Evolutionary conservation across 2,329 filamentous ascomycete species (phyloP), one percentile per base, ranked within the genome.

Genomic region (Boeremia exigua): DNA sequence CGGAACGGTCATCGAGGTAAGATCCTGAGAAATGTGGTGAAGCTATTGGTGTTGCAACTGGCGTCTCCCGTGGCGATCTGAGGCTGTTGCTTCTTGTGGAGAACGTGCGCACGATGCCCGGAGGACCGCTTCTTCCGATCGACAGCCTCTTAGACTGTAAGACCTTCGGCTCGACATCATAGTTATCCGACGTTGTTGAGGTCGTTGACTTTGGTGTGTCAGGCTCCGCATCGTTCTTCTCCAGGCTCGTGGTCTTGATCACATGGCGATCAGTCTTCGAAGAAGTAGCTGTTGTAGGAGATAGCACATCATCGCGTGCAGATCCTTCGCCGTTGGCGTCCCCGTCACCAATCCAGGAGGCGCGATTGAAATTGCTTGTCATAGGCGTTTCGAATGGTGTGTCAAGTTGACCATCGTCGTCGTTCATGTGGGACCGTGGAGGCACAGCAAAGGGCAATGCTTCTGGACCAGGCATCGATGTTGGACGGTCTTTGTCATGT

Each of bases 121-220:
- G 69, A 30, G 69, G 65, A 5, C 69, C 72, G 6, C 65, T 58
- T 54, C 67, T 69, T 47, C 72, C 72, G 19, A 75, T 70, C 1
- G 73, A 75, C 69, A 75, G 69, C 15, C 73, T 56, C 63, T 74
- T 73, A 2, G 70, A 72, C 14, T 68, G 63, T 54, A 75, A 50
- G 1, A 75, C 71, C 43, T 71, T 68, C 4, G 68, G 61, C 25
- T 69, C 62, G 9, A 54, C 63, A 23, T 70, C 65, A 28, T 70
- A 64, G 28, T 46, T 61, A 7, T 53, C 59, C 27, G 66, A 61
- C 3, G 61, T 66, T 0, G 62, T 40, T 2, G 53, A 51, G 11
- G 37, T 47, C 19, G 34, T 32, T n/a, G 53, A 56, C 11, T 36
- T 47, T 11, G 53, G 53, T 3, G 53, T 69, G 5, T 64, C 62